Percentiles rank a stretch among this genome's conserved stretches.
Evolutionary conservation across 2,329 filamentous ascomycete genomes (phyloP).

Genomic region (Karstenula rhodostoma): DNA sequence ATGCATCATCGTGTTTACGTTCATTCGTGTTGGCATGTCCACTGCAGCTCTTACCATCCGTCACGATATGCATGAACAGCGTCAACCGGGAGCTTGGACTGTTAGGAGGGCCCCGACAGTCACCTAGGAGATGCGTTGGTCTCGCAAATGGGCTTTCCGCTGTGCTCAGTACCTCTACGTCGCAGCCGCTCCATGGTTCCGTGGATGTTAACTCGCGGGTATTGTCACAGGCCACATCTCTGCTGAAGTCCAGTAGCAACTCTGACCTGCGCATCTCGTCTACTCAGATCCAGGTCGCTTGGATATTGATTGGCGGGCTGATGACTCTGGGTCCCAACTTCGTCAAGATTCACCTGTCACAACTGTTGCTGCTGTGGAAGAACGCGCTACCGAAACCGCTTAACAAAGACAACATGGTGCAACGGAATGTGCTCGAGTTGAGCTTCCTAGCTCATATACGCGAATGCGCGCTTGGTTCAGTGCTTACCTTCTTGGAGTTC

Average conservation of each 20-base stretch:
- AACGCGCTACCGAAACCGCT: conserved; percentile 94
- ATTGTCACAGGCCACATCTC: conserved; percentile 85
- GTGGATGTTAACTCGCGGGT: conserved; percentile 95
- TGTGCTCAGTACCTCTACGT: conserved; percentile 85
- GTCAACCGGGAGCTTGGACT: conserved; percentile 85
- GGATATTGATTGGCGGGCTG: conserved; percentile 94
- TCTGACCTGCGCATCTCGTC: conserved; percentile 90
- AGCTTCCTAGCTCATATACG: conserved; percentile 94
- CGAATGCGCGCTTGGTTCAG: conserved; percentile 90
- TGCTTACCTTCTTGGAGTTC: conserved; percentile 90
- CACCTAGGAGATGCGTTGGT: conserved; percentile 83
- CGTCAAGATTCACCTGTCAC: conserved; percentile 96
- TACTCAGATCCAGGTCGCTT: conserved; percentile 96
- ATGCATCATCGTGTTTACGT: conserved; percentile 85
- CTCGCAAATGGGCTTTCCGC: conserved; percentile 92
- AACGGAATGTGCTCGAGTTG: conserved; percentile 84
- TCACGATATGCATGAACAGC: conserved; percentile 97
- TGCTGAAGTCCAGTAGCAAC: conserved; percentile 90
- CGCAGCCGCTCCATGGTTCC: conserved; percentile 90
- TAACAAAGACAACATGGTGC: conserved; percentile 87
- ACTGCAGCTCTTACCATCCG: conserved; percentile 86
- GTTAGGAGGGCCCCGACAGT: conserved; percentile 77
- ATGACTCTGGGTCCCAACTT: conserved; percentile 98
- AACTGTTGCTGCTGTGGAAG: conserved; percentile 93
- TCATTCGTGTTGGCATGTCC: conserved; percentile 89